Base-by-base conservation (phyloP, 257 asterid species). In the Datura wrightii region DNA sequence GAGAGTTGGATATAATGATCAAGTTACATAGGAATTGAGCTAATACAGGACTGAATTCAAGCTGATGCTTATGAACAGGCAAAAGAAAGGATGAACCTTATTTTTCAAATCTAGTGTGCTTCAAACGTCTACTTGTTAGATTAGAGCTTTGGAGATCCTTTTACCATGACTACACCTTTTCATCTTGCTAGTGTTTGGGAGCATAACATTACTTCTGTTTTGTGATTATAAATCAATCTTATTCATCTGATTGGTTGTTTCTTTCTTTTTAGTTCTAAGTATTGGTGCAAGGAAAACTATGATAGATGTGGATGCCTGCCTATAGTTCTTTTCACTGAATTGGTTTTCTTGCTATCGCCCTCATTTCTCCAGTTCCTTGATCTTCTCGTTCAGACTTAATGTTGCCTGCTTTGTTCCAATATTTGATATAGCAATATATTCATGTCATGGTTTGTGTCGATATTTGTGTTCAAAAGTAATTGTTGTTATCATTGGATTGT, bases 131-230 rank as follows among this genome's bases (percentile, higher is more conserved):
- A 2, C 5, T 65, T 67, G 76, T 67, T 37, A 67, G 42, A 37
- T 37, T 24, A 24, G 14, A 50, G 60, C 82, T 52, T 50, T 48
- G 31, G 46, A 13, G 62, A 76, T 50, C 31, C 19, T 24, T 24
- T 50, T 76, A 31, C 62, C 6, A 50, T 24, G 82, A 50, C 59
- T 50, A 50, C 24, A 13, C 62, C 46, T 76, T 52, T 31, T 48
- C 60, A 6, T 50, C 31, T 76, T 31, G 48, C 46, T 76, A 24
- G 82, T 76, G 82, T 76, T 31, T 50, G 44, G 44, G 82, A 74
- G 59, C 19, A 74, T 74, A 11, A 46, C 46, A 74, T 46, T 46
- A 11, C 15, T 15, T 50, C 4, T 31, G 19, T 76, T 13, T 24
- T 24, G 31, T 16, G 48, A 78, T 78, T 39, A 2, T 76, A 24